A percentile compares a stretch with the other conserved stretches of the same genome.
Evolutionary conservation across 2,329 filamentous ascomycete genomes (phyloP).

Genomic region (Fusarium duplospermum): DNA sequence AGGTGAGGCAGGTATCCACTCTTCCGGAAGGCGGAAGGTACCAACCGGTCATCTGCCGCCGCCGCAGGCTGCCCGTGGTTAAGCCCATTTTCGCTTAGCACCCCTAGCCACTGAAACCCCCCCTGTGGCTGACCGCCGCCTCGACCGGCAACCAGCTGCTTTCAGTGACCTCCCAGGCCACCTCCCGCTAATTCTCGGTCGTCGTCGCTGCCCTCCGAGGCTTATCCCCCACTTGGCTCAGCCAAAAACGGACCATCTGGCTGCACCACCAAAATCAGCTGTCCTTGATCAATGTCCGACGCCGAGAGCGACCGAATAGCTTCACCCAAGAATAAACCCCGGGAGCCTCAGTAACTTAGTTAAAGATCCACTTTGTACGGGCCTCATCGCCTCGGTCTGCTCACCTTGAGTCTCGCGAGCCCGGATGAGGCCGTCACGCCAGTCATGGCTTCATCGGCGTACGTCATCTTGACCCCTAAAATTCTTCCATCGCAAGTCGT

Average conservation of each 20-base stretch:
- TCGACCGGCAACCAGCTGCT: conserved; percentile 18
- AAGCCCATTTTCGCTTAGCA: conserved; percentile 24
- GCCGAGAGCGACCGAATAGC: conserved; percentile 31
- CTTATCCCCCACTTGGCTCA: conserved; percentile 25
- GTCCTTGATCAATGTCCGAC: conserved; percentile 12
- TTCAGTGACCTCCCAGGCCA: conserved; percentile 25
- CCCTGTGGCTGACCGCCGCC: conserved; percentile 14
- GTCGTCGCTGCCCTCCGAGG: conserved; percentile 29
- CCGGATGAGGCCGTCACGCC: conserved; percentile 44
- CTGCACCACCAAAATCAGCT: conserved; percentile 29
- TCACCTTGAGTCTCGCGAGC: conserved; percentile 36
- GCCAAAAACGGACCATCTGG: conserved; percentile 23
- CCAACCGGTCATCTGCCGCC: neutral
- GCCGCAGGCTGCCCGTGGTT: neutral
- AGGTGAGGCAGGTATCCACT: conserved; percentile 8
- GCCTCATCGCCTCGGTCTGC: conserved; percentile 39
- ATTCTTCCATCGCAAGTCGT: conserved; percentile 29
- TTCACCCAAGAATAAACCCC: conserved; percentile 35
- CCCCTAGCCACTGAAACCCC: conserved; percentile 3
- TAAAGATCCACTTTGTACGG: conserved; percentile 37
- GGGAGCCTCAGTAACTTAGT: neutral
- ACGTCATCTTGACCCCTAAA: conserved; percentile 42
- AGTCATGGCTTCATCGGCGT: conserved; percentile 46
- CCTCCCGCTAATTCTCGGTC: conserved; percentile 8
- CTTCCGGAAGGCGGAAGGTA: neutral